Conservation (phyloP, 345 rosid genomes). For the Cardamine occulta region DNA sequence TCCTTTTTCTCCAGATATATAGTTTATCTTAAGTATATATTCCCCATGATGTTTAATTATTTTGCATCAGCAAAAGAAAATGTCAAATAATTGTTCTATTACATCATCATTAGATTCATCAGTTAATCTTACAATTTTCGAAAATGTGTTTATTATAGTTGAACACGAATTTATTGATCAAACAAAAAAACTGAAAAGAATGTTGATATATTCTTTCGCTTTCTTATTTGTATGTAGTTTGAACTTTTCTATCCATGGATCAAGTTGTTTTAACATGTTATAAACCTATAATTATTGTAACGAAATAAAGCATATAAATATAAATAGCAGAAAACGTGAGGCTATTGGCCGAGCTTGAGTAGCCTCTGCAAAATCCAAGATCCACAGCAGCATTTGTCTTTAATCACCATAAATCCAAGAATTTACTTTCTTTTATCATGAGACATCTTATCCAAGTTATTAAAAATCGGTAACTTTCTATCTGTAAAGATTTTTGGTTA, state of each 20-base stretch:
- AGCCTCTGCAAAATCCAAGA: conserved; percentile 9
- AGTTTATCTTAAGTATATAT: conserved; percentile 4
- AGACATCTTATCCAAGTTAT: conserved; percentile 31
- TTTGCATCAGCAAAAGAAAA: neutral
- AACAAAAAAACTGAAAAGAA: neutral
- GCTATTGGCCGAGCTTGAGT: conserved; percentile 15
- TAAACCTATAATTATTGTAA: neutral
- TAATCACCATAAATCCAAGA: conserved; percentile 19
- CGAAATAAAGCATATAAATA: conserved; percentile 4
- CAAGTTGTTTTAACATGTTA: neutral
- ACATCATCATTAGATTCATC: neutral
- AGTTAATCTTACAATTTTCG: neutral
- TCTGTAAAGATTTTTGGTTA: conserved; percentile 32
- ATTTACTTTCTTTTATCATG: conserved; percentile 28
- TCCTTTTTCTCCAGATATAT: neutral
- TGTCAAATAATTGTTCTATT: neutral
- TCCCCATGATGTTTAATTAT: neutral
- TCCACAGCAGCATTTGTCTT: conserved; percentile 15
- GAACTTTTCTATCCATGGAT: neutral
- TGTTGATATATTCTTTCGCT: neutral
- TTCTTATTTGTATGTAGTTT: neutral
- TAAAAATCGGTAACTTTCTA: conserved; percentile 17
- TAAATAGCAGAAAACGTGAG: neutral
- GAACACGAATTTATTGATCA: neutral
- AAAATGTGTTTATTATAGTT: neutral